Evolutionary conservation across 441 rosid genomes (phyloP), one percentile per base, ranked within the genome.

Genomic region (Populus hybrid): DNA sequence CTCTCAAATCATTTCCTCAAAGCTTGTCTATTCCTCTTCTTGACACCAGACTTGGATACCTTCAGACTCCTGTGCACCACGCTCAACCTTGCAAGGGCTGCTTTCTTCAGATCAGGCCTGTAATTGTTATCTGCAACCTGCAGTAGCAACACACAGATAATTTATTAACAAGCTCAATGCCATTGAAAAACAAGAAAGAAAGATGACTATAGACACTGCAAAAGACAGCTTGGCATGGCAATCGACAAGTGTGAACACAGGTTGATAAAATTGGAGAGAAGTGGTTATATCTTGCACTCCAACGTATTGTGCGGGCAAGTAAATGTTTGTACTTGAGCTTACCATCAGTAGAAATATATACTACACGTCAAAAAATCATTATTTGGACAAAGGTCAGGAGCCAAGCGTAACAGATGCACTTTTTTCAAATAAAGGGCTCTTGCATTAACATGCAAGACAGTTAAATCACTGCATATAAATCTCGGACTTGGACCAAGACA

Each of bases 31-130:
- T 87, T 94, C 84, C 88, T 91, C 87, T 91, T 93, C 96, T 91
- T 92, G 74, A 86, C 94, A 74, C 98, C 98, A 64, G 97, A 93
- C 76, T 92, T 96, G 46, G 96, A 83, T 24, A 92, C 94, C 82
- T 87, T 91, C 50, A 94, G 87, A 70, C 98, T 88, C 73, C 87
- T 88, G 85, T 91, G 87, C 72, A 93, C 93, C 1, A 80, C 97
- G 40, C 92, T 91, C 82, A 96, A 85, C 86, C 98, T 89, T 70
- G 98, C 97, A 72, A 94, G 98, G 54, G 99, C 98, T 26, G 97
- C 97, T 28, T 86, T 91, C 86, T 87, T 96, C 75, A 96, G 83
- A 81, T 96, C 99, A 21, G 97, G 97, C 83, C 97, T 87, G 91
- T 93, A 94, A 84, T 88, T 83, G 89, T 93, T 92, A 79, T 89